Conservation (phyloP, 192 early-diverging fungal species). For the Obelidium mucronatum region DNA sequence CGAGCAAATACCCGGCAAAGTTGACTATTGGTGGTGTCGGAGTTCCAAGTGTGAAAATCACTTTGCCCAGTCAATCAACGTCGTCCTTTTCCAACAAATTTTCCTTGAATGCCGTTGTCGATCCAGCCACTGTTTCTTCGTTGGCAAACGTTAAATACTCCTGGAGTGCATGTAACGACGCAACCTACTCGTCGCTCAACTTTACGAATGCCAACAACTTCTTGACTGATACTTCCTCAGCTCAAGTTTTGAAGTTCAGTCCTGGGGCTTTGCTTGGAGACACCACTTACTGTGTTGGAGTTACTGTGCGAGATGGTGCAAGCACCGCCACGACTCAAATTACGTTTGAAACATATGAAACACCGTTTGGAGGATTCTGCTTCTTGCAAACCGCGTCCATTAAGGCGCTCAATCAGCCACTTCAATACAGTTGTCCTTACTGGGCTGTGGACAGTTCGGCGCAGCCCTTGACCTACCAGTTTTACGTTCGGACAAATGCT, state of each 20-base stretch:
- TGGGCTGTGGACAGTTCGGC: conserved; percentile 28
- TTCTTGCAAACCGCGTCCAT: conserved; percentile 1
- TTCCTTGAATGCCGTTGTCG: conserved; percentile 23
- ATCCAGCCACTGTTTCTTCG: conserved; percentile 19
- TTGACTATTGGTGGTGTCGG: not conserved
- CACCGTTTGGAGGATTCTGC: conserved; percentile 30
- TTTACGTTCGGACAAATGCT: not conserved
- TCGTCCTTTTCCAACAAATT: conserved; percentile 31
- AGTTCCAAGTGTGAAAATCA: conserved; percentile 19
- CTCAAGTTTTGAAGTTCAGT: conserved; percentile 33
- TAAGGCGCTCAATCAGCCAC: conserved; percentile 12
- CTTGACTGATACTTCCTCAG: conserved; percentile 7
- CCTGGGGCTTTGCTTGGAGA: conserved; percentile 7
- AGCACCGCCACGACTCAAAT: not conserved
- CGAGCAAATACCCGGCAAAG: not conserved
- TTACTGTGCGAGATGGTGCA: conserved; percentile 31
- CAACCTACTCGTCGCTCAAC: conserved; percentile 6
- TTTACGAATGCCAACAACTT: conserved; percentile 32
- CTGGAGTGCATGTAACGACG: conserved; percentile 29
- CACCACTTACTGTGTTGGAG: conserved; percentile 20
- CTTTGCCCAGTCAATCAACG: not conserved
- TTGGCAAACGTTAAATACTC: conserved; percentile 24
- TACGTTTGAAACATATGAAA: conserved; percentile 20
- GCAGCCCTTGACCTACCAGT: conserved; percentile 17
- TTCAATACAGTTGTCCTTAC: conserved; percentile 34